Evolutionary conservation across 2,329 filamentous ascomycete species (phyloP).

Genomic region (Nothopassalora personata): DNA sequence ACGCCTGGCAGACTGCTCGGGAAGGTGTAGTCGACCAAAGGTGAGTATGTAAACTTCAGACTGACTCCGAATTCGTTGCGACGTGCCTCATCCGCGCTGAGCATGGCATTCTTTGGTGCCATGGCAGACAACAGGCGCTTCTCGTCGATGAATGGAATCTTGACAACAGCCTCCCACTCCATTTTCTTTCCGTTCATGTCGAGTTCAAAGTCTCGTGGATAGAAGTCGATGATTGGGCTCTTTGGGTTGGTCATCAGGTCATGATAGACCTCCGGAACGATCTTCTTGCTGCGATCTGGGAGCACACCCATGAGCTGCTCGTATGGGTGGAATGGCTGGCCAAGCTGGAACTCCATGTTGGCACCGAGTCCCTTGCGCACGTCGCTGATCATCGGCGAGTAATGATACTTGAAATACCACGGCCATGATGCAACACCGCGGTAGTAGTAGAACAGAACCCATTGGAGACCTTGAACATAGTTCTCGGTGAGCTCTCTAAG

Average conservation of each 20-base stretch:
- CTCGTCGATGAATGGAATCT: slow-evolving; percentile 98
- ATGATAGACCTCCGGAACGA: slow-evolving; percentile 83
- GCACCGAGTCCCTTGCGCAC: slow-evolving; percentile 82
- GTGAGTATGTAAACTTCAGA: slow-evolving; percentile 84
- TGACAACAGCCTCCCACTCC: slow-evolving; percentile 99
- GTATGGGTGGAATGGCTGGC: slow-evolving; percentile 89
- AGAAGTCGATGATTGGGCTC: slow-evolving; percentile 96
- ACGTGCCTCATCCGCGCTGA: slow-evolving; percentile 71
- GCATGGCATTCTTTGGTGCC: slow-evolving; percentile 70
- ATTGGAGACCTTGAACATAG: slow-evolving; percentile 94
- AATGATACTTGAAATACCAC: slow-evolving; percentile 97
- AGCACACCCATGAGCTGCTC: slow-evolving; percentile 98
- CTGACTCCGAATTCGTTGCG: slow-evolving; percentile 90
- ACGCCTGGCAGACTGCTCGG: slow-evolving; percentile 82
- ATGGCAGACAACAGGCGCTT: slow-evolving; percentile 78
- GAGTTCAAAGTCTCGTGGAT: slow-evolving; percentile 90
- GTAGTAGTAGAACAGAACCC: slow-evolving; percentile 98
- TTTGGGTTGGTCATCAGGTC: slow-evolving; percentile 84
- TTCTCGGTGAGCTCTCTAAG: slow-evolving; percentile 82
- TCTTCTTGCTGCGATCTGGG: slow-evolving; percentile 94
- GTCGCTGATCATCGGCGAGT: slow-evolving; percentile 95
- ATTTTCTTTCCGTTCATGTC: slow-evolving; percentile 99
- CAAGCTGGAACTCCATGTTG: slow-evolving; percentile 85
- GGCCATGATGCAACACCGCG: slow-evolving; percentile 95
- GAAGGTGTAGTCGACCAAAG: slow-evolving; percentile 72